Base-by-base conservation (phyloP, 2,329 filamentous ascomycete species). In the Nigrospora oryzae region DNA sequence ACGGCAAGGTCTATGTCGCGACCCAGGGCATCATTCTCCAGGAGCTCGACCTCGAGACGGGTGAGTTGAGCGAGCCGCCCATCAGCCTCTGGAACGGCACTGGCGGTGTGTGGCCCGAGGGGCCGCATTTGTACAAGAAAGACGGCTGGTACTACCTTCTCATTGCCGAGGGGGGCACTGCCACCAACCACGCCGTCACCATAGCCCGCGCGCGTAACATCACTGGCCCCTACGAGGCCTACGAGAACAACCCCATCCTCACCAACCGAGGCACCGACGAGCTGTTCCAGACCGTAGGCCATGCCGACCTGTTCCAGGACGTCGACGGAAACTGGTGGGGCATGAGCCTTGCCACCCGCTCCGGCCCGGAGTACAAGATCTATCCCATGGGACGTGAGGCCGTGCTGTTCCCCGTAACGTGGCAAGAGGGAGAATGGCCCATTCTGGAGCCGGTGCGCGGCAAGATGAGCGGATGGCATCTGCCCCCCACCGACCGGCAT, bases 321-420 rank as follows among this genome's bases (percentile, higher is more conserved):
- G 28, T 44, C 2, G 43, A 52, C 1, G 69, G 66, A 0, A 63
- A 69, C 30, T 75, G 73, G 71, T 74, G 70, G 71, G 67, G 61
- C 0, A 60, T 68, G 5, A 64, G 65, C 4, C 50, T 75, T 1
- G 59, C 63, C 1, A 45, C 46, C 17, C 36, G 40, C 1, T 48
- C 39, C 14, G 69, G 66, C 0, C 62, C 65, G 0, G 57, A 56
- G 36, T 71, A 60, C 51, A 48, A 53, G 31, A 58, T 58, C 19
- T 74, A 69, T 50, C 70, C 71, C 0, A 74, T 75, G 73, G 74
- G 74, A 1, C 61, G 74, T 13, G 74, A 79, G 54, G 69, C 69
- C 0, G 66, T 74, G 0, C 14, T 42, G 40, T 42, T 36, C 19
- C 33, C 40, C 54, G 71, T 67, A 1, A 68, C 60, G 0, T 79